Conservation (phyloP, 2,329 filamentous ascomycete species). For the Talaromyces atroroseus region DNA sequence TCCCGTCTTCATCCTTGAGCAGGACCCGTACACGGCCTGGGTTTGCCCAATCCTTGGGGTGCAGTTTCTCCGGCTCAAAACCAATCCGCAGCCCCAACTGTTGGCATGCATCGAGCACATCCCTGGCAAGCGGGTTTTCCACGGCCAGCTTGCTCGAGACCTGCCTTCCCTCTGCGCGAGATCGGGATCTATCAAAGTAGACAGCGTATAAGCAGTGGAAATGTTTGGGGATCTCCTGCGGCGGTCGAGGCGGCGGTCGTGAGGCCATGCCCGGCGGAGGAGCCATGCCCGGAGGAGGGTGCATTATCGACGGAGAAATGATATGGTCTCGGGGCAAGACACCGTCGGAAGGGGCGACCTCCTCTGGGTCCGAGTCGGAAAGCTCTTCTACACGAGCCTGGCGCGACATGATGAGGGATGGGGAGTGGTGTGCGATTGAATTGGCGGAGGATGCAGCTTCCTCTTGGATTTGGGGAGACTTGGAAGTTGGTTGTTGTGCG, state of each 20-base stretch:
- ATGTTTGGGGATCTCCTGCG: constrained; percentile 58
- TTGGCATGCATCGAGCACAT: constrained; percentile 81
- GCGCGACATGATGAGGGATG: constrained; percentile 56
- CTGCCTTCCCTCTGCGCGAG: constrained; percentile 71
- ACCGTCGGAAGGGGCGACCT: constrained; percentile 69
- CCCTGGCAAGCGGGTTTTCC: constrained; percentile 76
- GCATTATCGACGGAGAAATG: constrained; percentile 32
- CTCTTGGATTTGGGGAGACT: too few relatives aligned
- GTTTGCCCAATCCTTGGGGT: constrained; percentile 97
- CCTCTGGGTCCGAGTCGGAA: constrained; percentile 83
- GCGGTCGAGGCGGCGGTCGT: constrained; percentile 37
- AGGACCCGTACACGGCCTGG: constrained; percentile 81
- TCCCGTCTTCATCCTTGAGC: constrained; percentile 54
- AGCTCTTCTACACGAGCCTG: constrained; percentile 88
- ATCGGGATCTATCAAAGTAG: constrained; percentile 73
- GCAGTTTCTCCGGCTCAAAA: constrained; percentile 84
- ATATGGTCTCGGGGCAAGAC: constrained; percentile 35
- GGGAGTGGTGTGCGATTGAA: background rate
- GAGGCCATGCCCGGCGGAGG: constrained; percentile 23
- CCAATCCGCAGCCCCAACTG: constrained; percentile 57
- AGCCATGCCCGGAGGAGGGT: constrained; percentile 19
- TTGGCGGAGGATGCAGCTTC: background rate
- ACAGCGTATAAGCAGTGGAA: constrained; percentile 91
- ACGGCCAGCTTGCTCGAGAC: constrained; percentile 70
- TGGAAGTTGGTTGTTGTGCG: too few relatives aligned